phyloP scores from a whole-genome alignment of 2,329 filamentous ascomycete species.

The Alternaria conjuncta region DNA sequence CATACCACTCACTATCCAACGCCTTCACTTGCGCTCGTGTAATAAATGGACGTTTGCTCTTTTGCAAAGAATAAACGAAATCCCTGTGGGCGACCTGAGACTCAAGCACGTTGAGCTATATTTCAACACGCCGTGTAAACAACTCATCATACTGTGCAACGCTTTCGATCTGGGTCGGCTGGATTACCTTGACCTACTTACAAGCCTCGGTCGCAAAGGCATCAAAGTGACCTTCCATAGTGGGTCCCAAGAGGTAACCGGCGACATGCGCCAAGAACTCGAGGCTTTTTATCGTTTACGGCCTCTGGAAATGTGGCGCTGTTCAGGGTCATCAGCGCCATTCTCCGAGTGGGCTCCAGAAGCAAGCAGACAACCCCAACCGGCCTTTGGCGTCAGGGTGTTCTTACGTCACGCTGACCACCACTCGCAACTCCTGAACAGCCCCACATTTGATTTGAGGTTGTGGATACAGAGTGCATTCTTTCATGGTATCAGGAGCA shows the following conservation, averaged over 20 bases:
- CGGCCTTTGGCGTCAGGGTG: background rate
- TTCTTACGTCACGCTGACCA: constrained; percentile 12
- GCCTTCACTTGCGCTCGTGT: constrained; percentile 17
- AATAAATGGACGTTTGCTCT: constrained; percentile 9
- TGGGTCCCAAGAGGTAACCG: background rate
- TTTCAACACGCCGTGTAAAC: constrained; percentile 11
- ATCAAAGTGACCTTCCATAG: constrained; percentile 12
- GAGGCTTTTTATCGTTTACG: constrained; percentile 1
- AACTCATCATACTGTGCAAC: constrained; percentile 15
- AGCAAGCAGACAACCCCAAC: constrained; percentile 1
- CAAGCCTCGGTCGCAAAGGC: background rate
- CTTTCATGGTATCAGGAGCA: constrained; percentile 5
- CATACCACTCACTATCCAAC: constrained; percentile 10
- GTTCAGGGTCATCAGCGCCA: background rate
- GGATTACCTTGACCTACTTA: constrained; percentile 6
- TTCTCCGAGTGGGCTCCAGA: constrained; percentile 2
- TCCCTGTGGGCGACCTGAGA: background rate
- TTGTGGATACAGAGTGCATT: constrained; percentile 11
- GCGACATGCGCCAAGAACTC: constrained; percentile 12
- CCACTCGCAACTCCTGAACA: constrained; percentile 17
- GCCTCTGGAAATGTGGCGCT: background rate
- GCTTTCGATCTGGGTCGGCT: background rate
- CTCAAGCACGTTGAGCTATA: constrained; percentile 19
- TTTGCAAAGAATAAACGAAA: constrained; percentile 10
- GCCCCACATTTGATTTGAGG: constrained; percentile 6